A percentile compares a stretch with the other conserved stretches of the same genome.
Evolutionary conservation across 192 early-diverging fungal genomes (phyloP).

Genomic region (Gaertneriomyces sp.): DNA sequence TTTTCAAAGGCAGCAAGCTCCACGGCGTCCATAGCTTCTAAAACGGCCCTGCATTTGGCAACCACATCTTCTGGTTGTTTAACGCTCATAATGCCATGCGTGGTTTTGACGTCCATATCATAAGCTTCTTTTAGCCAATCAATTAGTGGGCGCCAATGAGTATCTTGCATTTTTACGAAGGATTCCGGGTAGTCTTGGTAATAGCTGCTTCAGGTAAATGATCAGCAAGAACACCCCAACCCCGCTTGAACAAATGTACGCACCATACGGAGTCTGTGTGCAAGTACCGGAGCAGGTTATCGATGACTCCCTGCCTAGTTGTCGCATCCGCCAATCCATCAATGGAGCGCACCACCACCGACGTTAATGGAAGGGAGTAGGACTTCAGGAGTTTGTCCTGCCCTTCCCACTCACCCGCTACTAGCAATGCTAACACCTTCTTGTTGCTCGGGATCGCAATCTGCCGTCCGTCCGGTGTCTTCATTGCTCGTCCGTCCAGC

Average conservation of each 20-base stretch:
- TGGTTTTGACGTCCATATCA: constrained; percentile 66
- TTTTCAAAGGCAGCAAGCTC: constrained; percentile 87
- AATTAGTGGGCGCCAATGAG: constrained; percentile 77
- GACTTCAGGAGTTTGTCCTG: constrained; percentile 74
- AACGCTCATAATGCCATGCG: constrained; percentile 65
- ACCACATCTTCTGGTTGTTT: constrained; percentile 64
- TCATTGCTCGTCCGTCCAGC: constrained; percentile 77
- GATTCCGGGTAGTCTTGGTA: constrained; percentile 74
- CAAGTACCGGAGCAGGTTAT: constrained; percentile 73
- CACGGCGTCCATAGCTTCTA: constrained; percentile 61
- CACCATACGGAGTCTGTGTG: constrained; percentile 86
- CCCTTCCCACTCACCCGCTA: constrained; percentile 92
- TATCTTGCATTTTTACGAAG: constrained; percentile 74
- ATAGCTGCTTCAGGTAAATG: constrained; percentile 46
- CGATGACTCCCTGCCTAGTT: constrained; percentile 65
- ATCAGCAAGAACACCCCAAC: neutral
- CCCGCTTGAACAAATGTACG: neutral
- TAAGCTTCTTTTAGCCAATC: constrained; percentile 68
- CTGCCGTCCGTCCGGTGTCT: constrained; percentile 74
- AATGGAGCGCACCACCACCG: constrained; percentile 78
- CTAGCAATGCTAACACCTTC: constrained; percentile 68
- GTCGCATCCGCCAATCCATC: constrained; percentile 64
- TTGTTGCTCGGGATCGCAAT: constrained; percentile 59
- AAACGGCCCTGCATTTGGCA: constrained; percentile 48
- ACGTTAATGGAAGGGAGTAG: constrained; percentile 89